These are phyloP conservation scores for Sporisorium graminicola DNA, from an alignment of 1,284 basidiomycete species.

Conservation along the genomic window DNA sequence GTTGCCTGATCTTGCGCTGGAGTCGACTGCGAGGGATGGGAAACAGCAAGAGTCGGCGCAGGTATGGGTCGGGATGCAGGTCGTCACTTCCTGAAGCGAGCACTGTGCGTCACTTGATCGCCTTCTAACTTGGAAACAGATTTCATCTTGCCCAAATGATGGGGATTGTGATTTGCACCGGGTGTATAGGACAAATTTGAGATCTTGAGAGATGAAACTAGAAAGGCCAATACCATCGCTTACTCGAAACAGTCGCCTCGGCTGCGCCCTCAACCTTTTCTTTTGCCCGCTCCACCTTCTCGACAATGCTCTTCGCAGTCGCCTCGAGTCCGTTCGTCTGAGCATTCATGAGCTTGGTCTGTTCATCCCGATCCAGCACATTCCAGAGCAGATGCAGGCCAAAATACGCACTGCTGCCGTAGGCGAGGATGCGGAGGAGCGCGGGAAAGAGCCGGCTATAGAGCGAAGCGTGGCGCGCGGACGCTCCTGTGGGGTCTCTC, in stretches of 20 bases:
- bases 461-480: conserved; percentile 54
- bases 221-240: conserved; percentile 41
- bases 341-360: conserved; percentile 33
- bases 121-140: too few species aligned
- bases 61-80: conserved; percentile 48
- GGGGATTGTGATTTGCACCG: neutral
- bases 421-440: conserved; percentile 63
- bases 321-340: conserved; percentile 39
- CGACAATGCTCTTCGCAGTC: conserved; percentile 34
- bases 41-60: neutral
- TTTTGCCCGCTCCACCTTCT: conserved; percentile 25
- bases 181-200: conserved; percentile 10
- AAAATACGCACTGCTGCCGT: conserved; percentile 65
- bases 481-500: conserved; percentile 28
- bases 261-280: neutral
- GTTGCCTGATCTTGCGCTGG: conserved; percentile 22
- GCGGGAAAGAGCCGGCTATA: conserved; percentile 64
- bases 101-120: neutral
- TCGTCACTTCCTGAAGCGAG: conserved; percentile 6
- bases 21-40: neutral
- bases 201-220: neutral
- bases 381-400: conserved; percentile 65
- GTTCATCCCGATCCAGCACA: conserved; percentile 56
- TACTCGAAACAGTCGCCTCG: conserved; percentile 1
- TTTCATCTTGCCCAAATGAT: too few species aligned